Evolutionary conservation across 2,329 filamentous ascomycete genomes (phyloP).

Genomic region (Epicoccum nigrum): DNA sequence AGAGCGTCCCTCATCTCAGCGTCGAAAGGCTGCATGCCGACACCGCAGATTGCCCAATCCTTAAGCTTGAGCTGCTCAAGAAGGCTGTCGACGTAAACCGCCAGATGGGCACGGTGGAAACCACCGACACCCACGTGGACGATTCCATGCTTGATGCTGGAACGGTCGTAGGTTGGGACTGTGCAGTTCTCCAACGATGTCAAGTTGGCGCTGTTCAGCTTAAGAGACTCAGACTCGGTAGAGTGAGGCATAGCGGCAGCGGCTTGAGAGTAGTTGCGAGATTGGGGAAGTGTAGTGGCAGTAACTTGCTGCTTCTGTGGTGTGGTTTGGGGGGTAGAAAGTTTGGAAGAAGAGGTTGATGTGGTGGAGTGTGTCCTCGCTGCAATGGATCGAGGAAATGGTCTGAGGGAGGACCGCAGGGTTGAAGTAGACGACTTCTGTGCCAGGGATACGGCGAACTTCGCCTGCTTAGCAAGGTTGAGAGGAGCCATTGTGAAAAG

Average conservation of each 20-base stretch:
- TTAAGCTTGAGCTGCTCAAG: conserved; percentile 33
- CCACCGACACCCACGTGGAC: conserved; percentile 39
- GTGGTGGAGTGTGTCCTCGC: conserved; percentile 16
- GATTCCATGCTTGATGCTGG: conserved; percentile 36
- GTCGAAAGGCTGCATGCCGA: conserved; percentile 36
- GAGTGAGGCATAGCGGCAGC: conserved; percentile 18
- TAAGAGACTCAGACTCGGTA: conserved; percentile 15
- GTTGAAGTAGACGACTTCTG: conserved; percentile 18
- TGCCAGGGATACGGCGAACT: conserved; percentile 16
- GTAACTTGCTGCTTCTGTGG: conserved; percentile 5
- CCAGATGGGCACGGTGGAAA: conserved; percentile 38
- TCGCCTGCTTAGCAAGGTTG: conserved; percentile 17
- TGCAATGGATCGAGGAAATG: conserved; percentile 10
- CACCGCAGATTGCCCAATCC: conserved; percentile 40
- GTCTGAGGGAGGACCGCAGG: conserved; percentile 10
- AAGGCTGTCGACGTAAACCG: conserved; percentile 35
- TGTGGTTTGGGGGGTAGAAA: conserved; percentile 9
- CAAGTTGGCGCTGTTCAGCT: conserved; percentile 31
- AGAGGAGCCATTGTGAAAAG: conserved; percentile 19
- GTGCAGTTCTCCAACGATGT: conserved; percentile 28
- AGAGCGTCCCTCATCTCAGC: conserved; percentile 35
- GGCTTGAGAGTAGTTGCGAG: conserved; percentile 15
- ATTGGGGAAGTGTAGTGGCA: conserved; percentile 3
- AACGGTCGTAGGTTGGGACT: conserved; percentile 32
- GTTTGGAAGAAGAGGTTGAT: conserved; percentile 7